Evolutionary conservation across 2,329 filamentous ascomycete species (phyloP).

Genomic region (Colletotrichum lindemuthianum): DNA sequence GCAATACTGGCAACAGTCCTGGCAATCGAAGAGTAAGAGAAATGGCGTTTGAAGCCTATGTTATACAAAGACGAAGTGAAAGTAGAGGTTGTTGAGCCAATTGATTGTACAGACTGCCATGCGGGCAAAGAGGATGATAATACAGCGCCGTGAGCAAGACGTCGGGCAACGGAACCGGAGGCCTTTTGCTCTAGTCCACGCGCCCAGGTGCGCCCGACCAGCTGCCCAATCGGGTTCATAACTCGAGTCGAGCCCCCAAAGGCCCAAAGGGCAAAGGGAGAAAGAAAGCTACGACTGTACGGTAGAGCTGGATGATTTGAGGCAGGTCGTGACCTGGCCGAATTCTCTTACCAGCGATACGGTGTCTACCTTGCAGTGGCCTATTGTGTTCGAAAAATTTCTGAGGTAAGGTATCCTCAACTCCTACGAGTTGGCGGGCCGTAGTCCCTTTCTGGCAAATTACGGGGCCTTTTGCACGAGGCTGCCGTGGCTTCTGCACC

Average conservation of each 20-base stretch:
- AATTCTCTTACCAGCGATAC: conserved; percentile 5
- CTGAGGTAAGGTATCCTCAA: conserved; percentile 10
- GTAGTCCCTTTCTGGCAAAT: conserved; percentile 23
- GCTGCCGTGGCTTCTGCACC: conserved; percentile 31
- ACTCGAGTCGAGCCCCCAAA: conserved; percentile 13
- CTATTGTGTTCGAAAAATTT: conserved; percentile 23
- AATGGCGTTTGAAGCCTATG: conserved; percentile 16
- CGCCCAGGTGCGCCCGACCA: conserved; percentile 28
- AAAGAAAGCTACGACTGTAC: conserved; percentile 5
- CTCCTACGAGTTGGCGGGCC: conserved; percentile 17
- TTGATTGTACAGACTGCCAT: background rate
- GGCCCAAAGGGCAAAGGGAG: no score
- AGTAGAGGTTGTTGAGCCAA: conserved; percentile 1
- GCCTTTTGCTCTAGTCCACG: conserved; percentile 19
- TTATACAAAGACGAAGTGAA: conserved; percentile 20
- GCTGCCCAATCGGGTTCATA: conserved; percentile 35
- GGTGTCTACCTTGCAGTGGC: background rate
- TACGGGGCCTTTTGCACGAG: conserved; percentile 19
- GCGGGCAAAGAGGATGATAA: conserved; percentile 3
- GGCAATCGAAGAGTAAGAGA: conserved; percentile 10
- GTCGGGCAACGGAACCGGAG: conserved; percentile 4
- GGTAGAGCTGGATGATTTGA: conserved; percentile 13
- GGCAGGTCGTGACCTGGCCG: conserved; percentile 27
- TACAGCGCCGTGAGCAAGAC: conserved; percentile 15
- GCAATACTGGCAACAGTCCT: background rate